Base-by-base conservation (phyloP, 2,329 filamentous ascomycete species). In the Fusarium graminum region DNA sequence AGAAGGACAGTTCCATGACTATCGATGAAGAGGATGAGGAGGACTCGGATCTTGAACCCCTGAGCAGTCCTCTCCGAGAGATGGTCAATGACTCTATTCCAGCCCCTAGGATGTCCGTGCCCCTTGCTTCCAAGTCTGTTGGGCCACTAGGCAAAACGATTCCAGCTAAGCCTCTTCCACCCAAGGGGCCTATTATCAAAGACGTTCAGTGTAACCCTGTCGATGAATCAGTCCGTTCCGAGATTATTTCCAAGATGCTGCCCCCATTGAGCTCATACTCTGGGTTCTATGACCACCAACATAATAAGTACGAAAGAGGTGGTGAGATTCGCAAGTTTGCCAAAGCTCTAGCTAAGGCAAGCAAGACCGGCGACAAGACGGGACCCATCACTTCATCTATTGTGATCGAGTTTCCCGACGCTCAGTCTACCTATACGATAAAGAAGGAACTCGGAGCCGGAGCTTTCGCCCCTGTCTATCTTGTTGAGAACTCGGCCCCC, bases 381-480 rank as follows among this genome's bases (percentile, higher is more conserved):
- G 84, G 83, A 11, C 86, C 87, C 26, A 77, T 88, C 3, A 79
- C 84, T 1, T 80, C 86, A 41, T 85, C 88, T 0, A 88, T 92
- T 0, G 81, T 86, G 6, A 83, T 98, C 22, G 82, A 87, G 40
- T 92, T 97, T 61, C 83, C 87, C 0, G 87, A 87, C 38, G 83
- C 86, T 3, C 80, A 85, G 22, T 83, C 88, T 38, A 86, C 85
- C 40, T 99, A 97, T 77, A 90, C 87, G 2, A 79, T 98, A 56
- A 92, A 91, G 74, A 88, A 90, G 47, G 93, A 98, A 76, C 87
- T 99, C 13, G 95, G 95, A 2, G 92, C 93, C 28, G 95, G 95
- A 10, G 95, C 95, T 1, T 99, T 96, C 78, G 95, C 94, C 1
- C 94, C 95, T 0, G 95, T 99, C 4, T 99, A 97, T 75, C 86